Evolutionary conservation across 169 alveolate species (phyloP), one percentile per base, ranked within the genome.

Genomic region (Plasmodium vinckei): DNA sequence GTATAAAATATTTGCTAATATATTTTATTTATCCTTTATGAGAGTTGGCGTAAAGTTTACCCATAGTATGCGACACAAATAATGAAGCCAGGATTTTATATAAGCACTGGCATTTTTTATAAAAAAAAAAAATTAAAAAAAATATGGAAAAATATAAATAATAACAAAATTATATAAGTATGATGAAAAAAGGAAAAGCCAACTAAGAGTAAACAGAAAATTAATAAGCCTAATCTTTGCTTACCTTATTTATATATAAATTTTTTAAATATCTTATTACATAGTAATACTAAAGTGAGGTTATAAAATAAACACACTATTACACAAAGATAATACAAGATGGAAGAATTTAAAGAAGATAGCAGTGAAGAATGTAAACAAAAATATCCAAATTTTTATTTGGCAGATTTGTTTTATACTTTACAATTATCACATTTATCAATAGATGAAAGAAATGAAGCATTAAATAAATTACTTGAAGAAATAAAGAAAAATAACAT

Each of bases 401-500:
- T 75, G 42, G 88, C 88, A 2, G 68, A 75, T 39, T 44, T 75
- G 49, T 75, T 75, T 75, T 75, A 75, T 53, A 63, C 49, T 47
- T 75, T 75, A 56, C 88, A 75, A 44, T 63, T 75, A 42, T 17
- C 88, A 23, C 51, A 75, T 75, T 63, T 75, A 75, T 75, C 88
- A 42, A 33, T 53, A 57, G 19, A 63, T 33, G 88, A 75, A 44
- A 75, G 72, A 57, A 75, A 19, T 67, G 88, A 75, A 75, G 25
- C 75, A 12, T 64, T 64, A 53, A 53, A 25, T 42, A 63, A 63
- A 19, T 39, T 75, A 7, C 42, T 63, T n/a, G 88, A 75, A 27
- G 88, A 75, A 63, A 75, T 75, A 63, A 64, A 75, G 33, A 75
- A 63, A 75, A 75, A 75, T 75, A 47, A 93, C 27, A 93, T 93